Evolutionary conservation across 2,329 filamentous ascomycete genomes (phyloP).

Genomic region (Fusarium papillatum): DNA sequence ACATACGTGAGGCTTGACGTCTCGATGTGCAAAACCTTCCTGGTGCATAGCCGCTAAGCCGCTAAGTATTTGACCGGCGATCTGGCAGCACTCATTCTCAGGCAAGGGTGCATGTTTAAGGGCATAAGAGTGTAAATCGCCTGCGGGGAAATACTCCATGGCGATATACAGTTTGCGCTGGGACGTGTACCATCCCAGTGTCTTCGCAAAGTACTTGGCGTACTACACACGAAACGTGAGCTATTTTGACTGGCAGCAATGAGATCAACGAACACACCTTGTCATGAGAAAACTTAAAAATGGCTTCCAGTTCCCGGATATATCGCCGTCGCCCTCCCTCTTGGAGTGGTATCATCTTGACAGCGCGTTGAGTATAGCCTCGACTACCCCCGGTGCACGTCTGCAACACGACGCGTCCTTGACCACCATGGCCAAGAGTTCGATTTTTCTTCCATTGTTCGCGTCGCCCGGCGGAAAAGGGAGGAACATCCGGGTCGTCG

Average conservation of each 20-base stretch:
- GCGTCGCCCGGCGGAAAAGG: fast-evolving
- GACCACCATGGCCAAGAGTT: neutral
- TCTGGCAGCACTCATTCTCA: neutral
- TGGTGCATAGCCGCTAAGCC: neutral
- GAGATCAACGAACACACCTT: neutral
- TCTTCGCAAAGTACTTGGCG: neutral
- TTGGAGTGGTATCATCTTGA: neutral
- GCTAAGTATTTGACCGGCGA: neutral
- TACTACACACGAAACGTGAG: neutral
- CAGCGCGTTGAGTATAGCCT: neutral
- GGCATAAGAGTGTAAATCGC: neutral
- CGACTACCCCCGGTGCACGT: neutral
- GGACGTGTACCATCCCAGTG: neutral
- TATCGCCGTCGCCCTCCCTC: neutral
- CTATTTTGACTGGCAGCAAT: neutral
- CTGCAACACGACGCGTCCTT: neutral
- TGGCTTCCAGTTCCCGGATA: neutral
- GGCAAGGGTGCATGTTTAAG: neutral
- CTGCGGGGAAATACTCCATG: neutral
- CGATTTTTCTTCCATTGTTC: neutral
- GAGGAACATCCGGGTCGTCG: neutral
- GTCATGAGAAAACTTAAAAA: neutral
- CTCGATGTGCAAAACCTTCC: neutral
- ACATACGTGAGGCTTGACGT: neutral
- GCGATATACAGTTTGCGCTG: neutral